Percentiles rank a stretch among this genome's conserved stretches.
Conservation (phyloP, 768 basidiomycete species). For the Podaxis pistillaris region DNA sequence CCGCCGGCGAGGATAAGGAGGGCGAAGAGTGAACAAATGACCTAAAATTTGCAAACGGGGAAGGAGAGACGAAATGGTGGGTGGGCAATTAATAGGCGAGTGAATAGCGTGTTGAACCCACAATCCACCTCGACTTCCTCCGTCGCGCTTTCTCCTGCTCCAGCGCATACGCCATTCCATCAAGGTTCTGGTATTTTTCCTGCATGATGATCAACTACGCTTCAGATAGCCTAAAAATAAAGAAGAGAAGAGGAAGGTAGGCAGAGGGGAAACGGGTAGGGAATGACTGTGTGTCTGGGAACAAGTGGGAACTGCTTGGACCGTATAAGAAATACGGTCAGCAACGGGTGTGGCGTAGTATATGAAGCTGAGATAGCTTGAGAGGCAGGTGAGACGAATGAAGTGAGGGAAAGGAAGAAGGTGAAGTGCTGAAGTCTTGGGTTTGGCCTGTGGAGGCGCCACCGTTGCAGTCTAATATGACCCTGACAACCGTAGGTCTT, state of each 20-base stretch:
- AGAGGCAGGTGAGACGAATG: constrained; percentile 3
- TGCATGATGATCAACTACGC: constrained; percentile 12
- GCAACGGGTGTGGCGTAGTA: neutral
- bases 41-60: constrained; percentile 33
- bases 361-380: neutral
- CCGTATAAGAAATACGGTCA: neutral
- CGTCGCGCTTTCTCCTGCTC: constrained; percentile 29
- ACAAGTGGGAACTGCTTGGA: neutral
- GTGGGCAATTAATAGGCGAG: neutral
- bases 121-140: constrained; percentile 55
- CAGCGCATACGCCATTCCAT: constrained; percentile 24
- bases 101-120: constrained; percentile 31
- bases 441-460: neutral
- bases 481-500: neutral
- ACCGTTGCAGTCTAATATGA: neutral
- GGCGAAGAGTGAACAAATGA: constrained; percentile 46
- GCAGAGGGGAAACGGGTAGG: constrained; percentile 11
- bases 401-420: neutral
- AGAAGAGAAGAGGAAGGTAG: constrained; percentile 9
- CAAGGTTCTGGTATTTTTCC: constrained; percentile 17
- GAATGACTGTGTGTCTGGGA: constrained; percentile 11
- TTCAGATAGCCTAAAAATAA: constrained; percentile 12
- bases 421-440: neutral
- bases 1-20: constrained; percentile 52
- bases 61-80: neutral